Evolutionary conservation across 2,329 filamentous ascomycete species (phyloP).

Genomic region (Xylariaceae sp.): DNA sequence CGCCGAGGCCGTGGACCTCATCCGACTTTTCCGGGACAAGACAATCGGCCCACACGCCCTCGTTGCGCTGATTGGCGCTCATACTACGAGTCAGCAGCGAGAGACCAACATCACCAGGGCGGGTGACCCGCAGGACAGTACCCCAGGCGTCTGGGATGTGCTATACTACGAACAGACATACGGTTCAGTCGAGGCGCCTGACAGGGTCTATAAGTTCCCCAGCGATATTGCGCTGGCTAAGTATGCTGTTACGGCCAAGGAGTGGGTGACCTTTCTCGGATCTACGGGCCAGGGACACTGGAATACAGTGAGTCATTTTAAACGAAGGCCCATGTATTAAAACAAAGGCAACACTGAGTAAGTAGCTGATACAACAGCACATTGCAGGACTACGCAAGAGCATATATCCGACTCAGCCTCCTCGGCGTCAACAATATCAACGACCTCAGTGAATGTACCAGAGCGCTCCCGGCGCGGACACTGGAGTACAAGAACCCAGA

Average conservation of each 20-base stretch:
- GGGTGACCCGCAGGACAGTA: conserved; percentile 45
- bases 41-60: conserved; percentile 46
- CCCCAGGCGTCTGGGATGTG: conserved; percentile 48
- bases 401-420: conserved; percentile 49
- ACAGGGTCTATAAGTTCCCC: conserved; percentile 37
- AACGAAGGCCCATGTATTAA: too few species aligned
- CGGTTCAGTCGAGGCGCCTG: conserved; percentile 25
- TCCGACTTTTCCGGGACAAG: conserved; percentile 46
- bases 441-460: conserved; percentile 48
- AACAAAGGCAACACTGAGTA: too few species aligned
- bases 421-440: conserved; percentile 55
- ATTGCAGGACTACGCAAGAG: conserved; percentile 48
- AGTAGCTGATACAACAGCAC: too few species aligned
- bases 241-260: conserved; percentile 31
- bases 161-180: conserved; percentile 43
- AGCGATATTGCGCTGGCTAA: conserved; percentile 38
- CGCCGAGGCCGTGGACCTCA: conserved; percentile 42
- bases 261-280: conserved; percentile 36
- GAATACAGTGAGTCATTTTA: conserved; percentile 38
- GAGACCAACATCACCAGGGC: conserved; percentile 36
- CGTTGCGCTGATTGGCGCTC: conserved; percentile 50
- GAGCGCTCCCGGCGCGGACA: conserved; percentile 39
- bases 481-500: conserved; percentile 22
- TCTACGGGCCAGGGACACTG: conserved; percentile 33
- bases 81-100: conserved; percentile 46